Evolutionary conservation across 2,329 filamentous ascomycete species (phyloP).

Genomic region (Hypoxylon sp.): DNA sequence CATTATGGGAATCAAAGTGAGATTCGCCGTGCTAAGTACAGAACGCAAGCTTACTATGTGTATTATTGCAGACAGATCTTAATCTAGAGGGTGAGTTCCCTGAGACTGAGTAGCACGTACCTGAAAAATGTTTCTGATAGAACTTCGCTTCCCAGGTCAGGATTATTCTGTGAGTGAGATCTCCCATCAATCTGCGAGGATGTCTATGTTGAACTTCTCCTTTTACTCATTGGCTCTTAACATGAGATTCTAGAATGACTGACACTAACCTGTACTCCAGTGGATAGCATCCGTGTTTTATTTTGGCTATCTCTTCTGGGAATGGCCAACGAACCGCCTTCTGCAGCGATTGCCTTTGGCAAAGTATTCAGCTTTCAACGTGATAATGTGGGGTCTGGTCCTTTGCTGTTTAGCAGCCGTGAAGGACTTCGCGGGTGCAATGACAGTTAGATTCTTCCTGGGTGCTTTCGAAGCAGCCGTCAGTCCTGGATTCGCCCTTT

Average conservation of each 20-base stretch:
- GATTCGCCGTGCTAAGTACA: constrained; percentile 2
- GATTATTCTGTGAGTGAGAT: constrained; percentile 59
- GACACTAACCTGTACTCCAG: constrained; percentile 32
- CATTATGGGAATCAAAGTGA: constrained; percentile 65
- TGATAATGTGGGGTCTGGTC: constrained; percentile 72
- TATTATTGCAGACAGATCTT: constrained; percentile 45
- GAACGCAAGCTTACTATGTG: constrained; percentile 20
- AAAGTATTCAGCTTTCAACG: constrained; percentile 75
- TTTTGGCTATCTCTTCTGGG: constrained; percentile 68
- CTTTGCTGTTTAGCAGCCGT: constrained; percentile 55
- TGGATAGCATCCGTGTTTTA: constrained; percentile 68
- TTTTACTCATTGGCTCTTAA: background rate
- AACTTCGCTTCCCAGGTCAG: constrained; percentile 44
- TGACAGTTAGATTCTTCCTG: constrained; percentile 60
- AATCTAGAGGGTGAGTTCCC: constrained; percentile 47
- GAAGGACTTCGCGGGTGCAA: constrained; percentile 57
- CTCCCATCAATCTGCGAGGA: background rate
- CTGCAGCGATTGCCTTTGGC: constrained; percentile 75
- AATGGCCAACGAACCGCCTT: constrained; percentile 76
- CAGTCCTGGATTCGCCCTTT: constrained; percentile 53
- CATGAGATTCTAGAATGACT: background rate
- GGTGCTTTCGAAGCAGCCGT: constrained; percentile 58
- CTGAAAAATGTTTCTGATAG: constrained; percentile 15
- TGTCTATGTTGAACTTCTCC: background rate
- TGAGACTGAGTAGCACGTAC: background rate